A percentile compares a stretch with the other conserved stretches of the same genome.
These are phyloP conservation scores for Penicillium flavigenum DNA, from an alignment of 495 filamentous ascomycete species.

Conservation along the genomic window DNA sequence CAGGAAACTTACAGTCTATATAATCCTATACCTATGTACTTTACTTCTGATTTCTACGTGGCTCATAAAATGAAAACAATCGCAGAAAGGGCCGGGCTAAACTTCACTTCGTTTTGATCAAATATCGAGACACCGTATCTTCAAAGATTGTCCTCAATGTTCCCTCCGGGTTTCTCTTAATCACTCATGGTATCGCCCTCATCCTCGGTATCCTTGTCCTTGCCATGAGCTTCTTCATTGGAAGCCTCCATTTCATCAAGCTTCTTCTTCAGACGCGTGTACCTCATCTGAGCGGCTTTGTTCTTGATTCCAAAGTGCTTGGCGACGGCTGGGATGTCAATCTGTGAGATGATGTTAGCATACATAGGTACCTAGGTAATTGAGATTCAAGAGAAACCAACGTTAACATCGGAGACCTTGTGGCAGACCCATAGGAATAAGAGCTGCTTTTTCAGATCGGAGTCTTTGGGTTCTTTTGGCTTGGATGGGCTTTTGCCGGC, in stretches of 20 bases:
- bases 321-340: constrained; percentile 1
- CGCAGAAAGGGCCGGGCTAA: no score
- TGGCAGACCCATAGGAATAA: constrained; percentile 1
- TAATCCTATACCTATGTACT: no score
- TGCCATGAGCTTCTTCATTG: not conserved
- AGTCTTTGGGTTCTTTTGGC: not conserved
- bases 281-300: not conserved
- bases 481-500: not conserved
- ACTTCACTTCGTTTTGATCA: no score
- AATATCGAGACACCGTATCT: no score
- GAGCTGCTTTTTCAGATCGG: constrained; percentile 1
- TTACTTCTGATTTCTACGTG: no score
- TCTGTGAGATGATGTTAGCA: not conserved
- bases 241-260: constrained; percentile 11
- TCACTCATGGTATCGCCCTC: not conserved
- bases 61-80: no score
- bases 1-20: no score
- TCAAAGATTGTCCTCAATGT: no score
- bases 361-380: not conserved
- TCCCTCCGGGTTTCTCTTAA: not conserved
- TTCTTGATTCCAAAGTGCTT: not conserved
- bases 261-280: constrained; percentile 2
- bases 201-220: not conserved
- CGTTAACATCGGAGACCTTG: not conserved
- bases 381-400: not conserved